Percentiles rank a stretch among this genome's conserved stretches.
Evolutionary conservation across 495 filamentous ascomycete genomes (phyloP).

Genomic region (Hypoxylon fuscum): DNA sequence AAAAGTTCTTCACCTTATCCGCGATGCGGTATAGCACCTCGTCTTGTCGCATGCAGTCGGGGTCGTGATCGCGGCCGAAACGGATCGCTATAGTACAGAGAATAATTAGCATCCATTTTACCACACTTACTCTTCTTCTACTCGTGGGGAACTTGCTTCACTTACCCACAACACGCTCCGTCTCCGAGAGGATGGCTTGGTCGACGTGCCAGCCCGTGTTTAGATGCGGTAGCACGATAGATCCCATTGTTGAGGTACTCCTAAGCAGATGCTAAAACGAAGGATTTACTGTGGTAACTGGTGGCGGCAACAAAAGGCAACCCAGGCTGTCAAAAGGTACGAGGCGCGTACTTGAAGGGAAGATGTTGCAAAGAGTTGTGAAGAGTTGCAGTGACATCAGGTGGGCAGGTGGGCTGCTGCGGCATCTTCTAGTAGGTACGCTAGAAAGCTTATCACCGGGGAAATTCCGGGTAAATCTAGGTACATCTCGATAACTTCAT

Average conservation of each 20-base stretch:
- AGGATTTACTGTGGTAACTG: not conserved
- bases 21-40: constrained; percentile 93
- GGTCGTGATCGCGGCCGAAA: constrained; percentile 69
- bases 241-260: constrained; percentile 47
- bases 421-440: no score
- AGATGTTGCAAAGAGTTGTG: no score
- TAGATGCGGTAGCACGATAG: constrained; percentile 92
- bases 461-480: no score
- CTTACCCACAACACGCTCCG: constrained; percentile 85
- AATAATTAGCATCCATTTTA: constrained; percentile 2
- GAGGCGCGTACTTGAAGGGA: not conserved
- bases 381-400: constrained; percentile 4
- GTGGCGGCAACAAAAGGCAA: not conserved
- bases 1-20: constrained; percentile 87
- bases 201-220: constrained; percentile 96
- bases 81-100: constrained; percentile 66
- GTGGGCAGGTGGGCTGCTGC: no score
- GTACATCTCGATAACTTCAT: no score
- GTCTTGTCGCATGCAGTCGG: constrained; percentile 87
- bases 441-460: no score
- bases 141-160: not conserved
- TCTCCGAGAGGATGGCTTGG: constrained; percentile 90
- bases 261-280: not conserved
- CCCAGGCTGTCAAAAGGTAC: no score
- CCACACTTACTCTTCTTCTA: not conserved